These are phyloP conservation scores for Zarea fungicola DNA, from an alignment of 2,329 filamentous ascomycete genomes.

Conservation along the genomic window DNA sequence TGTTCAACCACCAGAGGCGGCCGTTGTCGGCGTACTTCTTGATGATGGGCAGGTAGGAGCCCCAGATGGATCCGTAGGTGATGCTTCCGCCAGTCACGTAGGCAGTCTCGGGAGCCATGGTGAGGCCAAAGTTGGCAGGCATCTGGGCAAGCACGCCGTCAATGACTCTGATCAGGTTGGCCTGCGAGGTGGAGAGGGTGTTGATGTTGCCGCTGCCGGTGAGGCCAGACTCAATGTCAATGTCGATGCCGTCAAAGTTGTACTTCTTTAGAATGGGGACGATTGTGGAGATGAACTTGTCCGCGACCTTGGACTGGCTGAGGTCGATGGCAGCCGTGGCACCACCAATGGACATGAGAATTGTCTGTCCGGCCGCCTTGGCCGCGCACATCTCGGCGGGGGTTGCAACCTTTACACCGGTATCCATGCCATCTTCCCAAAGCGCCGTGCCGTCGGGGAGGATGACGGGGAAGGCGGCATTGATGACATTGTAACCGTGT, in stretches of 20 bases:
- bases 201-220: slow-evolving; percentile 26
- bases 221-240: slow-evolving; percentile 30
- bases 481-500: slow-evolving; percentile 31
- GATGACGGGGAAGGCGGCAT: slow-evolving; percentile 31
- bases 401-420: slow-evolving; percentile 24
- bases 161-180: slow-evolving; percentile 31
- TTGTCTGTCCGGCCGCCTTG: slow-evolving; percentile 29
- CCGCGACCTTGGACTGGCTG: slow-evolving; percentile 26
- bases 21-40: slow-evolving; percentile 33
- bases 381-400: slow-evolving; percentile 29
- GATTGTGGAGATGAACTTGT: slow-evolving; percentile 30
- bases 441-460: slow-evolving; percentile 27
- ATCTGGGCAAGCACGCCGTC: slow-evolving; percentile 37
- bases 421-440: slow-evolving; percentile 31
- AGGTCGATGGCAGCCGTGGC: slow-evolving; percentile 29
- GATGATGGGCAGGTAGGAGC: slow-evolving; percentile 31
- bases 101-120: slow-evolving; percentile 37
- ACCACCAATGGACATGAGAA: slow-evolving; percentile 31
- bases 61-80: slow-evolving; percentile 30
- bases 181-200: slow-evolving; percentile 26
- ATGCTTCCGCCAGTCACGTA: slow-evolving; percentile 30
- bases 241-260: slow-evolving; percentile 33
- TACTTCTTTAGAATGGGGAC: slow-evolving; percentile 30
- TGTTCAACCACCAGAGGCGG: slow-evolving; percentile 32
- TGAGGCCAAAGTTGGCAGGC: slow-evolving; percentile 55